Conservation (phyloP, 2,329 filamentous ascomycete genomes). For the Leptographium procerum region DNA sequence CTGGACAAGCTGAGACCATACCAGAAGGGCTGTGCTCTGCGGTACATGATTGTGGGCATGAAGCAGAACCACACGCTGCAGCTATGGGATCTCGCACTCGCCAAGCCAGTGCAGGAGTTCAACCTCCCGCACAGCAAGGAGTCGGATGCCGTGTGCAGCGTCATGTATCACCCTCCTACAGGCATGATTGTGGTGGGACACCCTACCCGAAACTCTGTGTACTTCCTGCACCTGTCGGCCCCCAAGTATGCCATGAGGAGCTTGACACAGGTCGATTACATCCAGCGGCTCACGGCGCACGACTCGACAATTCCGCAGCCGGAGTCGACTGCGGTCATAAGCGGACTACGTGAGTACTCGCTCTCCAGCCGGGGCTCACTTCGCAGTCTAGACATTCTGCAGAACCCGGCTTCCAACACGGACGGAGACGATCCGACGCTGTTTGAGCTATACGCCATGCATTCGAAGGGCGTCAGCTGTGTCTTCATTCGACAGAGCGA, state of each 20-base stretch:
- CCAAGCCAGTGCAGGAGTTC: conserved; percentile 93
- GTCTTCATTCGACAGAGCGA: conserved; percentile 78
- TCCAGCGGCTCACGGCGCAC: conserved; percentile 63
- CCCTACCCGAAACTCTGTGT: conserved; percentile 92
- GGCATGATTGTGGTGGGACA: conserved; percentile 93
- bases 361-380: conserved; percentile 78
- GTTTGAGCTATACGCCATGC: conserved; percentile 95
- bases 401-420: conserved; percentile 52
- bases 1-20: conserved; percentile 94
- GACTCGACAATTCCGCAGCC: conserved; percentile 67
- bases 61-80: conserved; percentile 99
- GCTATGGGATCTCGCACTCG: conserved; percentile 92
- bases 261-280: conserved; percentile 80
- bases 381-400: conserved; percentile 80
- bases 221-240: conserved; percentile 90
- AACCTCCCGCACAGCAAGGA: conserved; percentile 94
- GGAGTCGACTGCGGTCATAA: conserved; percentile 94
- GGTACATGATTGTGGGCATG: conserved; percentile 95
- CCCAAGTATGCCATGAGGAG: conserved; percentile 79
- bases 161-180: conserved; percentile 83
- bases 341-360: conserved; percentile 89
- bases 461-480: conserved; percentile 92
- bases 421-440: conserved; percentile 60
- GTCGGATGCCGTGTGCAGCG: conserved; percentile 94
- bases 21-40: conserved; percentile 75